Base-by-base conservation (phyloP, 345 rosid genomes). In the Eutrema heterophyllum region DNA sequence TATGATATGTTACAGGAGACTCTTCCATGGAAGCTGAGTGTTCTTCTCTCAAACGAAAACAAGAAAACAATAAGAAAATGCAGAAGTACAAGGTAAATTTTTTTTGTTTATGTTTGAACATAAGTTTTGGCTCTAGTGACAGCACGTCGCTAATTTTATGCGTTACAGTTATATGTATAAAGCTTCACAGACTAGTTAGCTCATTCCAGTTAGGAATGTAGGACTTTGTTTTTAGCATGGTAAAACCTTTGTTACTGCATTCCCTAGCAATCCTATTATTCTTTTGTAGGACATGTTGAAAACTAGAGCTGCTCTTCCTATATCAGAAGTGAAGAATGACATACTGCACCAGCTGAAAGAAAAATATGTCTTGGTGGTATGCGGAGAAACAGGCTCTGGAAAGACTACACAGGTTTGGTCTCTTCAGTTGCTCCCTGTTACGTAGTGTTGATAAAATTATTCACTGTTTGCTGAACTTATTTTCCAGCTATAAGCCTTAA, bases 341-440 rank as follows among this genome's bases (percentile, higher is more conserved):
- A 89, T 89, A 73, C 76, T 89, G 83, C 85, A 84, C 72, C 67
- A 72, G 36, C 81, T 93, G 74, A 86, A 84, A 83, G 96, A 93
- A 71, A 84, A 79, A 49, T 77, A 86, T 77, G 89, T 91, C 61
- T 86, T 93, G 48, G 94, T 91, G 50, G 87, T 93, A 74, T 91
- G 98, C 71, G 97, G 98, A 59, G 98, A 93, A 83, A 93, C 97
- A 49, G 98, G 98, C 72, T 93, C 96, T 69, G 98, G 98, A 79
- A 93, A 93, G 88, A 93, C 98, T 58, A 93, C 96, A 16, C 98
- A 91, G 98, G 96, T 91, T 72, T 70, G 40, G 16, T 72, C 36
- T 71, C 11, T 1, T 5, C 6, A 38, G 39, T 43, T 54, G 29
- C 51, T 41, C 33, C 56, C 60, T 75, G 24, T 49, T 44, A 40